Evolutionary conservation across 495 filamentous ascomycete species (phyloP), one percentile per base, ranked within the genome.

Genomic region (Podospora tetraspora): DNA sequence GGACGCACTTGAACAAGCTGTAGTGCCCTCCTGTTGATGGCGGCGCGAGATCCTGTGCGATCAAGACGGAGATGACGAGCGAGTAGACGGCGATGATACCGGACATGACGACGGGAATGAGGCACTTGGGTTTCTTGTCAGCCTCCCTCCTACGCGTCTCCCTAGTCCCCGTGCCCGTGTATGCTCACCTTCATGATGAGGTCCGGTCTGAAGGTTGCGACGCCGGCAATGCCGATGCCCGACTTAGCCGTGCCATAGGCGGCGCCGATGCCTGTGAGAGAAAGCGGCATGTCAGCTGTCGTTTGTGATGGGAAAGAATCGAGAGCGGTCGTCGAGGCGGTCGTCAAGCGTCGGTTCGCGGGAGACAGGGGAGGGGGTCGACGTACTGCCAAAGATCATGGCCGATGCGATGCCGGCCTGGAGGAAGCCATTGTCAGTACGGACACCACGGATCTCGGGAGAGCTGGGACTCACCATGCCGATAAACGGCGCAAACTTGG

Each of bases 21-120:
- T 94, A 94, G 71, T 84, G 80, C 63, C 85, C 76, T 2, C 74
- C 72, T 57, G 85, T 82, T 16, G 70, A 72, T 22, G 89, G 87
- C 10, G 92, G 91, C 8, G 81, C 82, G 76, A 97, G 85, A 72
- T 94, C 91, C 72, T 90, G 88, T 19, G 93, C 91, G 76, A 98
- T 98, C 34, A 99, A 85, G 73, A 99, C 95, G 21, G 94, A 88
- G 70, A 99, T 92, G 70, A 99, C 95, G 59, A 99, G 91, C 43
- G 93, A 89, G 81, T 99, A 99, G 71, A 99, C 96, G 43, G 95
- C 95, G 72, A 99, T 93, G 76, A 99, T 99, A 85, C 95, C 95
- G 76, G 95, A 96, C 95, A 99, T 99, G 83, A 99, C 92, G 70
- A 98, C 94, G 65, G 94, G 95, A 74, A 96, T 94, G 52, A 97